Conservation (phyloP, 1,284 basidiomycete species). For the Coniferiporia weirii region DNA sequence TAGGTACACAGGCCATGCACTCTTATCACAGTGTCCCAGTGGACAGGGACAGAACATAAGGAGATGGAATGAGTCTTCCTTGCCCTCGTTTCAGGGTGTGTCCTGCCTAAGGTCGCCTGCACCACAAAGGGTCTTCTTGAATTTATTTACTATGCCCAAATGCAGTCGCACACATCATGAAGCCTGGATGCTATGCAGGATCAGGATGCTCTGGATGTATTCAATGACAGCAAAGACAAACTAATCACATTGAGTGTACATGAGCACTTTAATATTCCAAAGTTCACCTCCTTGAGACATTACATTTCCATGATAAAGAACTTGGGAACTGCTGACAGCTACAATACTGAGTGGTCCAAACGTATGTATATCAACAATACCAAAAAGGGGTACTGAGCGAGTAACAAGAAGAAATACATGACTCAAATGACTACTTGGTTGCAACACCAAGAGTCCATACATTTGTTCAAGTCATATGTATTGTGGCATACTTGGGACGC, state of each 20-base stretch:
- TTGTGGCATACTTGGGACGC: background rate
- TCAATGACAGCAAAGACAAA: conserved; percentile 23
- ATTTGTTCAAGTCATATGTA: background rate
- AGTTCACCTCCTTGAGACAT: background rate
- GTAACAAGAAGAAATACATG: conserved; percentile 27
- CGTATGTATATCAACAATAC: conserved; percentile 30
- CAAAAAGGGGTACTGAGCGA: conserved; percentile 30
- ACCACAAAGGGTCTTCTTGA: conserved; percentile 28
- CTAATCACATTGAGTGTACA: conserved; percentile 8
- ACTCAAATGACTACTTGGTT: background rate
- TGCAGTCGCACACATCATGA: conserved; percentile 26
- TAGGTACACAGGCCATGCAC: too few species aligned
- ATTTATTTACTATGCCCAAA: conserved; percentile 33
- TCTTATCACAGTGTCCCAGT: conserved; percentile 21
- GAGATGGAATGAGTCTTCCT: conserved; percentile 26
- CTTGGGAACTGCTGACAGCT: background rate
- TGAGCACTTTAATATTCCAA: conserved; percentile 17
- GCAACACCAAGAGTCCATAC: background rate
- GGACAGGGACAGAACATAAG: conserved; percentile 28
- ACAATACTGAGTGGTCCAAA: conserved; percentile 29
- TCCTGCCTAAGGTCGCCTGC: conserved; percentile 7
- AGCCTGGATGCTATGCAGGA: conserved; percentile 24
- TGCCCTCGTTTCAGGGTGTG: conserved; percentile 18
- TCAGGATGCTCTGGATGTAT: conserved; percentile 24
- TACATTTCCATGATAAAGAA: background rate